These are phyloP conservation scores for Lentinula sp. DNA, from an alignment of 768 basidiomycete species.

Conservation along the genomic window DNA sequence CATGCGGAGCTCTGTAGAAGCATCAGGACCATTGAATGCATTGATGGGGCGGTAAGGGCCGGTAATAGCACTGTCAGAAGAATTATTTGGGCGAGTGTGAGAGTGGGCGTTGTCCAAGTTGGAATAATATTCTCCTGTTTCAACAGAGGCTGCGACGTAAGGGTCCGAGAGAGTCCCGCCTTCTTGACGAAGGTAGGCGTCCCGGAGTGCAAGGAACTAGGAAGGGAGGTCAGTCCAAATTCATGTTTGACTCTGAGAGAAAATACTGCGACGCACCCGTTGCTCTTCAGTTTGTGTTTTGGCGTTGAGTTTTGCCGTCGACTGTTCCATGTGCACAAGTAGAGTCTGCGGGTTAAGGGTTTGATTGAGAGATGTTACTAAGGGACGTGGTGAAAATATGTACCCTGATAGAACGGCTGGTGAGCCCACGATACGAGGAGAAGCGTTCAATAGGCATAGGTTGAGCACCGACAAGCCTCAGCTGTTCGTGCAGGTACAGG, in stretches of 20 bases:
- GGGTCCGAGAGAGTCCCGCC: background rate
- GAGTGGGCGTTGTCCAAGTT: too few relatives aligned
- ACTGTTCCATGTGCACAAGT: conserved; percentile 65
- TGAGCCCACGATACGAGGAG: conserved; percentile 46
- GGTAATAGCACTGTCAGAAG: background rate
- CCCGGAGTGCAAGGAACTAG: conserved; percentile 22
- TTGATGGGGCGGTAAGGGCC: background rate
- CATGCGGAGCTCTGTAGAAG: background rate
- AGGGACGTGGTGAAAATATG: background rate
- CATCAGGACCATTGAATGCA: background rate
- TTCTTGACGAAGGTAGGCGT: conserved; percentile 16
- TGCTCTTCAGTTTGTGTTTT: conserved; percentile 50
- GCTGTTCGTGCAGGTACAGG: conserved; percentile 56
- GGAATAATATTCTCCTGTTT: background rate
- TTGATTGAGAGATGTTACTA: background rate
- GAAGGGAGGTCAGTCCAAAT: background rate
- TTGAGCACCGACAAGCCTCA: conserved; percentile 39
- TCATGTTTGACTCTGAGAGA: background rate
- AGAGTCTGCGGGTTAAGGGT: conserved; percentile 39
- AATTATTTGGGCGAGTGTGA: background rate
- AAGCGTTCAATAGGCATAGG: conserved; percentile 48
- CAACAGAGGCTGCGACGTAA: background rate
- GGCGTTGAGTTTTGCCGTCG: conserved; percentile 42
- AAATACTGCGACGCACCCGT: conserved; percentile 28
- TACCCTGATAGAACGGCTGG: conserved; percentile 61